Evolutionary conservation across 2,329 filamentous ascomycete genomes (phyloP), one percentile per base, ranked within the genome.

Genomic region (Microdochium bolleyi): DNA sequence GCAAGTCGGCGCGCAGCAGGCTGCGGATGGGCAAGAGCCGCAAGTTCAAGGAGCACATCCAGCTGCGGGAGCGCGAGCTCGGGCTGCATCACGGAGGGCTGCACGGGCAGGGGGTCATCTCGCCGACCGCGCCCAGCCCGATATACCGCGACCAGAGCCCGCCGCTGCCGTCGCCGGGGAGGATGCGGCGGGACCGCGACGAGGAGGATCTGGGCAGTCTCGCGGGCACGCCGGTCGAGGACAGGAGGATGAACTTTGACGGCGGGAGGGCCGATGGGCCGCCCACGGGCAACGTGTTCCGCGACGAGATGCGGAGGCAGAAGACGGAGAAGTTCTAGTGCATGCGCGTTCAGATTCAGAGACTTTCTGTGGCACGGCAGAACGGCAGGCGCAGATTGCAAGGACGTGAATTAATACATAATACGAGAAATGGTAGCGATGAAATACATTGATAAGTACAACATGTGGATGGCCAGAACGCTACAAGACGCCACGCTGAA

Each of bases 171-270:
- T 50, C 50, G 49, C 37, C 41, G 54, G 49, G 19, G 24, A 49
- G 24, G 53, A 55, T n/a, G 55, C 55, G 7, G 64, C 63, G 1
- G 61, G 70, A 51, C 66, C 19, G 64, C 46, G 76, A 78, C 56
- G 78, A 76, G 57, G 73, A 78, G 27, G 72, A 67, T 2, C 67
- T 79, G 32, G 77, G 73, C 30, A 79, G 76, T 61, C 58, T 80
- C 54, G 73, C 71, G 1, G 72, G 70, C 10, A 78, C 71, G 48
- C 76, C 77, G 22, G 71, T 71, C 2, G 68, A 73, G 30, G 68
- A 72, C 21, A 58, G 63, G 4, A 74, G 72, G 49, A 67, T 72
- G 60, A 64, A 71, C 19, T 69, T 72, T 53, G 59, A 64, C 38
- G 64, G 60, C 16, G 61, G 60, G 44, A 52, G 55, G 10, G 51